Base-by-base conservation (phyloP, 345 rosid species). In the Ceriops decandra region DNA sequence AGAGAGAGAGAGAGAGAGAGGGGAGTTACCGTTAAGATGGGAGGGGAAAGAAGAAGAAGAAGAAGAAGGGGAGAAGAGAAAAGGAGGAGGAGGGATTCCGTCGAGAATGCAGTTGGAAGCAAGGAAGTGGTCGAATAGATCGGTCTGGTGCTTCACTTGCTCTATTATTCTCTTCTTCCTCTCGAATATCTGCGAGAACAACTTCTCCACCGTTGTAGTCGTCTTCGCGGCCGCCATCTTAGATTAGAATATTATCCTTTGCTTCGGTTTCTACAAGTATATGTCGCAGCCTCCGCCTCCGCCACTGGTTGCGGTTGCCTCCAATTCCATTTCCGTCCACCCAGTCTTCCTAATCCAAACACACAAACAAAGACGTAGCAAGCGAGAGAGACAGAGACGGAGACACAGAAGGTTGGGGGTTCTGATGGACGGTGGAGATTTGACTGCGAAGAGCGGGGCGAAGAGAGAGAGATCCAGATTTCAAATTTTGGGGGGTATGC, bases 1-100 rank as follows among this genome's bases (percentile, higher is more conserved):
- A 24, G 30, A 33, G 10, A 66, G 49, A 56, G 16, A 64, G 7
- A 6, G 52, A 21, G 36, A 63, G 68, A 60, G 68, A 36, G 60
- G 28, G 26, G 24, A 7, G 15, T 10, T 84, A 87, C 92, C 87
- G 30, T 57, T 74, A 7, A 76, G 76, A 70, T 36, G 10, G n/a
- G 68, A 62, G 57, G 69, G 46, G 56, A 61, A 5, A 20, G 36
- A 57, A 36, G 76, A 80, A 47, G 24, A 22, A 22, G 75, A 58
- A 67, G 77, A 57, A 15, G 49, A 42, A 11, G 84, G 82, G 57
- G 81, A 77, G 9, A 62, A 73, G 61, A 91, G 91, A 89, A 91
- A 90, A 3, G 91, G 31, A 56, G 98, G 99, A 77, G 93, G 93
- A 42, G 83, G 49, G 22, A 90, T 65, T 62, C 93, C 96, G 26